Percentiles rank a stretch among this genome's conserved stretches.
These are phyloP conservation scores for Actinomortierella ambigua DNA, from an alignment of 371 early-diverging fungal genomes.

Conservation along the genomic window DNA sequence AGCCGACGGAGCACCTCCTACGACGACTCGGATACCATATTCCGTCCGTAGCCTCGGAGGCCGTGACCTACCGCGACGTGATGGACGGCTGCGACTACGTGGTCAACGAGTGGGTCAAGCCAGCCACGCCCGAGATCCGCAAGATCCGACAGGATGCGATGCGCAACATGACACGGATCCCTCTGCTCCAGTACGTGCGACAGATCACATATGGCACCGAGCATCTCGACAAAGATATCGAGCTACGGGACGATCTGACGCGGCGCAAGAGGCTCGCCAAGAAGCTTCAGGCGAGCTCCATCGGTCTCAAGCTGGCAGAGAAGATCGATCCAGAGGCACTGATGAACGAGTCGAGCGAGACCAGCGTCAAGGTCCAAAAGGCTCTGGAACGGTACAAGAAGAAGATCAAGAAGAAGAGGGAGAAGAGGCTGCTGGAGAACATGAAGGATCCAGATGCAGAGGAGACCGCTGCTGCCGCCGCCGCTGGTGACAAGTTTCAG, in stretches of 20 bases:
- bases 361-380: neutral
- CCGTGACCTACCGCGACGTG: too few species aligned
- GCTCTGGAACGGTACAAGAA: slow-evolving; percentile 3
- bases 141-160: slow-evolving; percentile 16
- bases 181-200: slow-evolving; percentile 21
- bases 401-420: slow-evolving; percentile 19
- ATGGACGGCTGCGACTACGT: too few species aligned
- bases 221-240: too few species aligned
- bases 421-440: slow-evolving; percentile 16
- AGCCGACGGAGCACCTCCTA: too few species aligned
- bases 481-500: slow-evolving; percentile 36
- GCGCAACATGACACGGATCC: slow-evolving; percentile 32
- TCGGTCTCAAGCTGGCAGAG: too few species aligned
- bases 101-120: too few species aligned
- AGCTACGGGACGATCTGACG: neutral
- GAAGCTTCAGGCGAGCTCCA: neutral
- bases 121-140: slow-evolving; percentile 2
- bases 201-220: slow-evolving; percentile 30
- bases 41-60: too few species aligned
- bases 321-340: too few species aligned
- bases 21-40: too few species aligned
- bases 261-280: slow-evolving; percentile 1
- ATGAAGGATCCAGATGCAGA: slow-evolving; percentile 19
- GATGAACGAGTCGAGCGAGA: neutral
- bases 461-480: neutral